Evolutionary conservation across 2,329 filamentous ascomycete species (phyloP).

Genomic region (Ophiostoma pallidulum): DNA sequence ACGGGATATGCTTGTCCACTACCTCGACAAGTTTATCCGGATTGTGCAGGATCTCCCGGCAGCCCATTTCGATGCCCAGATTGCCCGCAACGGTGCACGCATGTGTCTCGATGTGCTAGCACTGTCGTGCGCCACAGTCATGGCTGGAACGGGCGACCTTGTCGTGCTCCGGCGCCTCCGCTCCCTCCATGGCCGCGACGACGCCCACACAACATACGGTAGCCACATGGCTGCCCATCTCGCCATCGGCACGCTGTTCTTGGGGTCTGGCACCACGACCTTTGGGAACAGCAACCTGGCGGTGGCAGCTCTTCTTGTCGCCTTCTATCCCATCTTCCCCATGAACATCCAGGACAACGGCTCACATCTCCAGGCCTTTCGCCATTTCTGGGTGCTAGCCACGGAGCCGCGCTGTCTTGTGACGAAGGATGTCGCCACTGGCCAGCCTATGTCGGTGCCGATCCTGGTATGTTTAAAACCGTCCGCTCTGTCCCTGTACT

Average conservation of each 20-base stretch:
- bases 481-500: conserved; percentile 15
- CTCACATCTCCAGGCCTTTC: conserved; percentile 89
- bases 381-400: conserved; percentile 94
- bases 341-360: conserved; percentile 85
- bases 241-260: conserved; percentile 80
- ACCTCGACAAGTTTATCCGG: conserved; percentile 78
- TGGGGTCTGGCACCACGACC: conserved; percentile 86
- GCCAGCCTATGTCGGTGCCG: conserved; percentile 65
- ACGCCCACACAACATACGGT: conserved; percentile 78
- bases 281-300: conserved; percentile 84
- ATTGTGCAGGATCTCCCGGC: conserved; percentile 52
- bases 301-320: conserved; percentile 73
- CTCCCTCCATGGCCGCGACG: conserved; percentile 76
- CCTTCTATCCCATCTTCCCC: conserved; percentile 92
- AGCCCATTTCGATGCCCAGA: conserved; percentile 66
- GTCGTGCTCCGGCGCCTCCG: conserved; percentile 75
- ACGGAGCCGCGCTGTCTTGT: conserved; percentile 84
- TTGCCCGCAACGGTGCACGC: conserved; percentile 71
- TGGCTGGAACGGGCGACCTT: conserved; percentile 92
- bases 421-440: conserved; percentile 75
- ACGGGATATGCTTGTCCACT: conserved; percentile 71
- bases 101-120: conserved; percentile 88
- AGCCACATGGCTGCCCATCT: conserved; percentile 90
- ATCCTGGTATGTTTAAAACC: conserved; percentile 53
- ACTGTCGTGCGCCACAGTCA: conserved; percentile 74